These are phyloP conservation scores for Telopea speciosissima DNA, from an alignment of 177 flowering plant species.

Conservation along the genomic window DNA sequence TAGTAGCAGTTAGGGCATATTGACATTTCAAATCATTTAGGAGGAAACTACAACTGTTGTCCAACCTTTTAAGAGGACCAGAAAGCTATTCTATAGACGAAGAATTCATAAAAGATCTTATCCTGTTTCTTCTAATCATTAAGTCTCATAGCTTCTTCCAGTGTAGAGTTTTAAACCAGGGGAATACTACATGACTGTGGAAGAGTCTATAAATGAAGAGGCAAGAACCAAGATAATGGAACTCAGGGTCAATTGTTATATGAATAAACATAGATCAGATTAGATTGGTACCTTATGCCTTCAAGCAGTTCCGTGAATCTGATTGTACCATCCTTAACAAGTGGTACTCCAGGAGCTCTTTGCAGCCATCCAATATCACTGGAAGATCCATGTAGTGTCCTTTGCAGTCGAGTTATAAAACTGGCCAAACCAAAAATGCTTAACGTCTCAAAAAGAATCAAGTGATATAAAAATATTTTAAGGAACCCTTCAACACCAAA, in stretches of 20 bases:
- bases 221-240: background rate
- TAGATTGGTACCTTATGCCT: conserved; percentile 47
- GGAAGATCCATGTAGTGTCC: conserved; percentile 70
- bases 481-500: background rate
- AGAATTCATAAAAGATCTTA: no score
- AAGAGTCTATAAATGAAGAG: background rate
- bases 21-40: background rate
- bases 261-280: background rate
- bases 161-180: background rate
- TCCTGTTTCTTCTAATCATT: background rate
- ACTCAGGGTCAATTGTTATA: background rate
- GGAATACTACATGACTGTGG: background rate
- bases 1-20: no score
- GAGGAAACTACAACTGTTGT: background rate
- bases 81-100: background rate
- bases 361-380: conserved; percentile 95
- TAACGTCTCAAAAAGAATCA: background rate
- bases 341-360: conserved; percentile 48
- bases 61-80: background rate
- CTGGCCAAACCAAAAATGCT: conserved; percentile 28
- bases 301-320: conserved; percentile 74
- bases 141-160: background rate
- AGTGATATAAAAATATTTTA: background rate
- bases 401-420: conserved; percentile 42
- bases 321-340: conserved; percentile 68